These are phyloP conservation scores for Chaetomiaceae sp. DNA, from an alignment of 2,329 filamentous ascomycete species.

Conservation along the genomic window DNA sequence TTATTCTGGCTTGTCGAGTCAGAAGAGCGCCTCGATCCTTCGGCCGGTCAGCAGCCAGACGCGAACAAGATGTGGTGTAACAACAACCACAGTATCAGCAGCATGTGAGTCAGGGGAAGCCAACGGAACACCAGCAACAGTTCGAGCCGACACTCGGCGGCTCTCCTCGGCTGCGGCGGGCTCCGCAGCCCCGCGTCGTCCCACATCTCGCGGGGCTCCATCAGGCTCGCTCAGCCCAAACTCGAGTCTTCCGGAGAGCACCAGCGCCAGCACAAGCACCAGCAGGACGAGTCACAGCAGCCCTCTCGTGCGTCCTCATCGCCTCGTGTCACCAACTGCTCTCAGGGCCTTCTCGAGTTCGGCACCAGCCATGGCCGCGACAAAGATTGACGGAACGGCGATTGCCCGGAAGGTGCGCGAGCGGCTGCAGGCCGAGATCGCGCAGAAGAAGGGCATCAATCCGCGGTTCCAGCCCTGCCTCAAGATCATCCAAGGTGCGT, in stretches of 20 bases:
- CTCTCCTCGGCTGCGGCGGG: slow-evolving; percentile 17
- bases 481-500: slow-evolving; percentile 88
- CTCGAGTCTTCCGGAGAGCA: not conserved
- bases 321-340: slow-evolving; percentile 11
- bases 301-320: slow-evolving; percentile 13
- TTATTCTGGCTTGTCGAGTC: not conserved
- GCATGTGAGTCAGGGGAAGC: slow-evolving; percentile 11
- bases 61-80: not conserved
- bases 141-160: slow-evolving; percentile 16
- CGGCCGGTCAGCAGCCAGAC: not conserved
- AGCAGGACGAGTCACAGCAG: slow-evolving; percentile 9
- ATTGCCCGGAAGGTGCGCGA: slow-evolving; percentile 91
- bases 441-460: slow-evolving; percentile 73
- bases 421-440: slow-evolving; percentile 73
- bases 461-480: slow-evolving; percentile 84
- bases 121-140: slow-evolving; percentile 1
- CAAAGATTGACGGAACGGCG: slow-evolving; percentile 91
- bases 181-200: slow-evolving; percentile 23
- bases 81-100: not conserved
- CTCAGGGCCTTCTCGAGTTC: slow-evolving; percentile 43
- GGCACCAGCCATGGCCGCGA: slow-evolving; percentile 65
- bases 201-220: slow-evolving; percentile 13
- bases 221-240: slow-evolving; percentile 10
- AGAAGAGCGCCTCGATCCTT: not conserved
- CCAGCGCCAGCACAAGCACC: not conserved